phyloP scores from a whole-genome alignment of 495 filamentous ascomycete species.

The Letharia lupina region DNA sequence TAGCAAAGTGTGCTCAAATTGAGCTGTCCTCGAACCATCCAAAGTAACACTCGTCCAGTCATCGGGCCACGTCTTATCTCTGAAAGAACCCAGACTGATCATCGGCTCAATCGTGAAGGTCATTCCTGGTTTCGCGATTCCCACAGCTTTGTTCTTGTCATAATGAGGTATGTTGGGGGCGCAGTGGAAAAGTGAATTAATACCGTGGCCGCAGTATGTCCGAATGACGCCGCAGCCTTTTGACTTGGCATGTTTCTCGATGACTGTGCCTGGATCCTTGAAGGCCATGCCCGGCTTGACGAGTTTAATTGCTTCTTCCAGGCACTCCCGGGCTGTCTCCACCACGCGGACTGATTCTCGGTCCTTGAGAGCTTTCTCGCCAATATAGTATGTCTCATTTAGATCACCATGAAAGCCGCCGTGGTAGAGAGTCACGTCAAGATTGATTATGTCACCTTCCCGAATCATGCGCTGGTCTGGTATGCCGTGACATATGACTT shows the following conservation, averaged over 20 bases:
- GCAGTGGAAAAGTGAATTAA: slow-evolving; percentile 78
- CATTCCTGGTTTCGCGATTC: slow-evolving; percentile 79
- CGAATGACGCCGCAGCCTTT: slow-evolving; percentile 74
- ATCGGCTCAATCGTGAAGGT: slow-evolving; percentile 92
- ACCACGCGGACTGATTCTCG: slow-evolving; percentile 77
- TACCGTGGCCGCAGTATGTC: slow-evolving; percentile 84
- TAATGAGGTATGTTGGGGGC: slow-evolving; percentile 84
- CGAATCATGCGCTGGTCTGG: slow-evolving; percentile 69
- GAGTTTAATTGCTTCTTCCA: slow-evolving; percentile 72
- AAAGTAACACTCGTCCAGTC: slow-evolving; percentile 82
- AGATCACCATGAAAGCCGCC: slow-evolving; percentile 81
- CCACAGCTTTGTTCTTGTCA: slow-evolving; percentile 83
- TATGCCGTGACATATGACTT: slow-evolving; percentile 93
- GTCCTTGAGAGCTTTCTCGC: slow-evolving; percentile 63
- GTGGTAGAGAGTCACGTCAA: slow-evolving; percentile 83
- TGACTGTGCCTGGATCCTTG: slow-evolving; percentile 73
- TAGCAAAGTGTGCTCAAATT: slow-evolving; percentile 91
- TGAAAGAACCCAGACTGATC: slow-evolving; percentile 73
- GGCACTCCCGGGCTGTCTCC: slow-evolving; percentile 70
- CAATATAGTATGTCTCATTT: slow-evolving; percentile 90
- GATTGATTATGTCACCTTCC: slow-evolving; percentile 84
- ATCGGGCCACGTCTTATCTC: slow-evolving; percentile 82
- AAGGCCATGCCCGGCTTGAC: slow-evolving; percentile 84
- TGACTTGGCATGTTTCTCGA: slow-evolving; percentile 77
- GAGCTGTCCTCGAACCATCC: slow-evolving; percentile 74